Conservation (phyloP, 805 yeast species). For the Saturnispora serradocipensis region DNA sequence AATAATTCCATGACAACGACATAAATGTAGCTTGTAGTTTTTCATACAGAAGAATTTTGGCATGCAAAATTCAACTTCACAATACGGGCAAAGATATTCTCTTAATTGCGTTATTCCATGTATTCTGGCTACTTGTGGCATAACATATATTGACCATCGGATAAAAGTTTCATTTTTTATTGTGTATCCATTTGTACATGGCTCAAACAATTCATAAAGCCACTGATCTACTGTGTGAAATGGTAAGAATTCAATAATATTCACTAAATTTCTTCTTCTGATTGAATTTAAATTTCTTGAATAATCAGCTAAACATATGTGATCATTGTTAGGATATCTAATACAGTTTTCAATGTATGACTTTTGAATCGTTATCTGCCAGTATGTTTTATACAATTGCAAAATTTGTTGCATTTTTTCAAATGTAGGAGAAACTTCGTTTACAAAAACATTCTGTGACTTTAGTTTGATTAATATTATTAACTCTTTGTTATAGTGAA, state of each 20-base stretch:
- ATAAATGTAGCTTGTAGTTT: background rate
- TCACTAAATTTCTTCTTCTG: background rate
- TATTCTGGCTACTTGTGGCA: background rate
- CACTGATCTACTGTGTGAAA: background rate
- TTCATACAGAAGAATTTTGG: background rate
- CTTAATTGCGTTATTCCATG: background rate
- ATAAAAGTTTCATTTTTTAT: background rate
- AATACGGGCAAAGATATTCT: slow-evolving; percentile 1
- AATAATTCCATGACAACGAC: slow-evolving; percentile 2
- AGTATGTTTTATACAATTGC: background rate
- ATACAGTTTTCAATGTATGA: background rate
- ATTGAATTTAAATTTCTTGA: background rate
- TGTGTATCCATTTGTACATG: background rate
- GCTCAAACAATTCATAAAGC: background rate
- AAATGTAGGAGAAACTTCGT: background rate
- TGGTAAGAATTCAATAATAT: background rate
- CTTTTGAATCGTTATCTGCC: background rate
- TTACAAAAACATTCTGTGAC: background rate
- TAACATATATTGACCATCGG: background rate
- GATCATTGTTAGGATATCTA: background rate
- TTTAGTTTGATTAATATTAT: background rate
- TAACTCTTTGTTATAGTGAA: background rate
- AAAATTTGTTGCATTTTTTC: background rate
- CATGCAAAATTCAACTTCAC: background rate
- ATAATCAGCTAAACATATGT: background rate